Evolutionary conservation across 805 yeast genomes (phyloP).

Genomic region (Deakozyma indianensis): DNA sequence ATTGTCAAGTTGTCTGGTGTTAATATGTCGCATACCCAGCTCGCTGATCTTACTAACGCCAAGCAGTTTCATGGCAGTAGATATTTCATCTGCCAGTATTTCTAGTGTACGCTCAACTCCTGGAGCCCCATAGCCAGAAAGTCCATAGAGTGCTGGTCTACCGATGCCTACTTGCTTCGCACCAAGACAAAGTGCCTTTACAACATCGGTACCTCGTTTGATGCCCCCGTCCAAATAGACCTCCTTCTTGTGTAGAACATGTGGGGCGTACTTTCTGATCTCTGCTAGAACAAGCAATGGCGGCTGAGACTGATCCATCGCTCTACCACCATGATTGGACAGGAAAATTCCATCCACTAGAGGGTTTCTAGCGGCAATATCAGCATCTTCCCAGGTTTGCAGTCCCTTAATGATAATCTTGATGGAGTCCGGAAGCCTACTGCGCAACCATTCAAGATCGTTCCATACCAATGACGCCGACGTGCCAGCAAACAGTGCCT

Average conservation of each 20-base stretch:
- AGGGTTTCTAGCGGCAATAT: constrained; percentile 9
- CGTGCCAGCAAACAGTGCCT: constrained; percentile 16
- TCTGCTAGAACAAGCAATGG: constrained; percentile 50
- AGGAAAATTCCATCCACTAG: constrained; percentile 37
- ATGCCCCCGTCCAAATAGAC: constrained; percentile 56
- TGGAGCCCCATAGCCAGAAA: constrained; percentile 53
- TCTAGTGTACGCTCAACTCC: constrained; percentile 48
- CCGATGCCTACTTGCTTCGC: constrained; percentile 55
- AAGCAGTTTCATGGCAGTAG: constrained; percentile 49
- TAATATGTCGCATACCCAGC: constrained; percentile 20
- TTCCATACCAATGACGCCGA: constrained; percentile 11
- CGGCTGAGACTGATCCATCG: constrained; percentile 46
- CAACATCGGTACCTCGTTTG: constrained; percentile 48
- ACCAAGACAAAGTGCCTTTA: constrained; percentile 54
- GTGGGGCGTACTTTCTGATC: constrained; percentile 26
- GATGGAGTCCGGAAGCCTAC: constrained; percentile 10
- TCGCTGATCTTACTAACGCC: constrained; percentile 41
- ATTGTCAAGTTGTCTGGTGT: constrained; percentile 12
- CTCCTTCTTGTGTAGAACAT: constrained; percentile 30
- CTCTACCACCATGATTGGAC: constrained; percentile 63
- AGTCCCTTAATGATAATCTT: constrained; percentile 12
- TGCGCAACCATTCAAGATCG: constrained; percentile 10
- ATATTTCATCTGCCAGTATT: constrained; percentile 44
- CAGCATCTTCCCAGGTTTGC: constrained; percentile 12
- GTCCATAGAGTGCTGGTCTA: constrained; percentile 48